Evolutionary conservation across 2,329 filamentous ascomycete genomes (phyloP), one percentile per base, ranked within the genome.

Genomic region (Phoma sp.): DNA sequence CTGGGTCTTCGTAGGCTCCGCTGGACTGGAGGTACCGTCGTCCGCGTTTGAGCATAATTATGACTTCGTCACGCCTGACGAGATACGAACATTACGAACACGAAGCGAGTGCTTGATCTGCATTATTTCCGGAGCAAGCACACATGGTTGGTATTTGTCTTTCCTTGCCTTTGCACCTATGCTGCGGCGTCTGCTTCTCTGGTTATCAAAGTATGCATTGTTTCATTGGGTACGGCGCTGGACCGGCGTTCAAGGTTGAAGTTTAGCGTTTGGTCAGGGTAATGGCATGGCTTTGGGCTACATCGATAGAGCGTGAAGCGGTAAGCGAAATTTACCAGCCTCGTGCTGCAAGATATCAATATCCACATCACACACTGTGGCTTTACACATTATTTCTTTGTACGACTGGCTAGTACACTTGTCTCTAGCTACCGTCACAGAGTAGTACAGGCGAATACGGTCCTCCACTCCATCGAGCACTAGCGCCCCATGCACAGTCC

Each of bases 1-100:
- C 42, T 73, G 33, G 68, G 72, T 2, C 53, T 75, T 18, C 62
- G 68, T 37, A 69, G 71, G 51, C 51, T 74, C 15, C 59, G 70
- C 18, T 73, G 70, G 71, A 65, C 57, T 25, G 69, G 67, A 25
- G 62, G 65, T 5, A 60, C 65, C 25, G 68, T 50, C 4, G 52
- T 56, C n/a, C 52, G 52, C 20, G 52, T 56, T 17, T 56, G 47
- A 56, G 33, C 10, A 25, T 11, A 17, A 32, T 17, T 5, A 17
- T 14, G 15, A 34, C 17, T 17, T 18, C 15, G 26, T 38, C 34
- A 37, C 23, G 18, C 28, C 6, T 12, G 23, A 54, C 23, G 51
- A 45, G 7, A 32, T 25, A 39, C 33, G 23, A 39, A 15, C n/a
- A 28, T 20, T 14, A 34, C 28, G 34, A 43, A 43, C 45, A 45